phyloP scores from a whole-genome alignment of 1,139 yeast genomes.

The Pichia sp. region DNA sequence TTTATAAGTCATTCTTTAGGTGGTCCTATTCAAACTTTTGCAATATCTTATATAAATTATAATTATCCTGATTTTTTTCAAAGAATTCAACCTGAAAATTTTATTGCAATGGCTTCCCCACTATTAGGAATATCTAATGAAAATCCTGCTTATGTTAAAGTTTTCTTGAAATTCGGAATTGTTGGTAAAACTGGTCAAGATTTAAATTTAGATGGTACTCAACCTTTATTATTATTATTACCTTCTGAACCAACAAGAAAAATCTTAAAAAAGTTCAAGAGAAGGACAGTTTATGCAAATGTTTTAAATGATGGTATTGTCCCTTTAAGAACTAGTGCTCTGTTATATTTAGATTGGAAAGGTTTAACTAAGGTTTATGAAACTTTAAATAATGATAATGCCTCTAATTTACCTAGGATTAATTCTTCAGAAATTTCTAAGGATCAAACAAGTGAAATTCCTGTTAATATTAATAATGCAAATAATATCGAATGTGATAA shows the following conservation, averaged over 20 bases:
- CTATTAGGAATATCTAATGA: conserved; percentile 79
- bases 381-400: conserved; percentile 24
- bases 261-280: conserved; percentile 53
- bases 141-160: conserved; percentile 79
- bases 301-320: conserved; percentile 85
- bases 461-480: conserved; percentile 18
- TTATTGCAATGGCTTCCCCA: conserved; percentile 83
- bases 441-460: conserved; percentile 23
- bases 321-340: conserved; percentile 80
- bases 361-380: conserved; percentile 46
- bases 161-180: conserved; percentile 80
- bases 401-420: no score
- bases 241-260: conserved; percentile 80
- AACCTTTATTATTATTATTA: conserved; percentile 64
- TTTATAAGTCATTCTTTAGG: conserved; percentile 92
- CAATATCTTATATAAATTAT: conserved; percentile 71
- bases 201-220: conserved; percentile 55
- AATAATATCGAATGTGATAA: neutral
- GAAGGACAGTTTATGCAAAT: conserved; percentile 75
- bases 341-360: conserved; percentile 72
- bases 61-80: conserved; percentile 66
- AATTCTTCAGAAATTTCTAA: neutral
- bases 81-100: conserved; percentile 66
- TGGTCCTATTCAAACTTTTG: conserved; percentile 85
- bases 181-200: conserved; percentile 95